Base-by-base conservation (phyloP, 192 early-diverging fungal species). In the Entomortierella parvispora region DNA sequence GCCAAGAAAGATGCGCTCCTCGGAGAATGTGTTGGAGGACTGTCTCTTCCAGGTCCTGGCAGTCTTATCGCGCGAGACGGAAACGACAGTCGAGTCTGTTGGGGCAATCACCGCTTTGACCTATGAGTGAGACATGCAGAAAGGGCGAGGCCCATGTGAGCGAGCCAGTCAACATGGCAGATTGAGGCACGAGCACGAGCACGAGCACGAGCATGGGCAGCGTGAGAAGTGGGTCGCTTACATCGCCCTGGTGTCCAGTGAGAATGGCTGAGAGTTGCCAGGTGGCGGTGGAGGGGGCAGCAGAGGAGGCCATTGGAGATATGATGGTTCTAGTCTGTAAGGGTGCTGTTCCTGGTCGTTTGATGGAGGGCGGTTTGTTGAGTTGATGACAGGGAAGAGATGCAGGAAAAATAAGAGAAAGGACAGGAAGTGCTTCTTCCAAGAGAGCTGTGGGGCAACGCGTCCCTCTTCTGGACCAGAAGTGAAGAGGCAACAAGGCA, bases 41-140 rank as follows among this genome's bases (percentile, higher is more conserved):
- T 51, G 69, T 22, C 92, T 85, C 64, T 72, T 81, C 94, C 96
- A 96, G 11, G 86, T 77, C 18, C 90, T 86, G 3, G 90, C 90
- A 0, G 91, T 88, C 61, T 87, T 85, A 81, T 96, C 94, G 47
- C 92, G 86, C 3, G 93, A 90, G 4, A 86, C 91, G 1, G 93
- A 92, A 17, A 91, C 71, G 18, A 97, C 67, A 5, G 84, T 33
- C 60, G 88, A 81, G 68, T 83, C 82, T 40, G 84, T 83, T 3
- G 88, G 81, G 3, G 86, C 76, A 23, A 79, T 80, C 1, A 96
- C 72, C 11, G 88, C 93, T 37, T 89, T 87, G 42, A 95, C 93
- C 91, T 93, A 57, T 40, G 23, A 14, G 40, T 28, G 32, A 9
- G 20, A 65, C 28, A 0, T 10, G 65, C 20, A 32, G 20, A 22